Percentiles rank a stretch among this genome's conserved stretches.
Conservation (phyloP, 768 basidiomycete species). For the Leccinum rimulosum region DNA sequence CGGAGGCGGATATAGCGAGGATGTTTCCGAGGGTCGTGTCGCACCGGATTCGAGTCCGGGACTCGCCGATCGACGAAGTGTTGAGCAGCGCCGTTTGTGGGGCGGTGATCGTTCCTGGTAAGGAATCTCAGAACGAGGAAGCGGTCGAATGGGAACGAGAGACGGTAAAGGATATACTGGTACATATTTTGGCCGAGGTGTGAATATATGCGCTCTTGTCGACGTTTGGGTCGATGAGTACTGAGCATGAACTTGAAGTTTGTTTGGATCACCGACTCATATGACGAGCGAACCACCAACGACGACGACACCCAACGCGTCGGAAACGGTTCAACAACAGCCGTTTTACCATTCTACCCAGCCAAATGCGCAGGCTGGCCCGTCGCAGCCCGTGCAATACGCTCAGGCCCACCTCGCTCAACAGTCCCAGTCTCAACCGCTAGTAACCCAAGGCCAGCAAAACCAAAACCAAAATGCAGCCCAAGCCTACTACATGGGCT, state of each 20-base stretch:
- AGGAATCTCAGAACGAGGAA: conserved; percentile 17
- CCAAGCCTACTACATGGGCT: conserved; percentile 34
- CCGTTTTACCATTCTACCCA: conserved; percentile 16
- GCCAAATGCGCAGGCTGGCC: conserved; percentile 11
- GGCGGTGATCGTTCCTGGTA: conserved; percentile 35
- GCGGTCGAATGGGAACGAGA: conserved; percentile 37
- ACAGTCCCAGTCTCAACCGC: conserved; percentile 11
- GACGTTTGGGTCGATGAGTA: not conserved
- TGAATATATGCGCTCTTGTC: conserved; percentile 17
- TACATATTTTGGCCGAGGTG: conserved; percentile 54
- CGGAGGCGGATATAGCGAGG: conserved; percentile 72
- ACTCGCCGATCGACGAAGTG: conserved; percentile 69
- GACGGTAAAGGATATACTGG: conserved; percentile 67
- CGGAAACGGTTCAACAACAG: conserved; percentile 4
- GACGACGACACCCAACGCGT: conserved; percentile 28
- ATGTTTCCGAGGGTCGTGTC: conserved; percentile 72
- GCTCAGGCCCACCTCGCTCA: conserved; percentile 9
- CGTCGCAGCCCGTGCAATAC: conserved; percentile 20
- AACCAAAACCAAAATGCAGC: conserved; percentile 27
- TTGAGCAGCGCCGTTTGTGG: conserved; percentile 62
- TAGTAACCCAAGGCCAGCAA: conserved; percentile 23
- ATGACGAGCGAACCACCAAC: conserved; percentile 44
- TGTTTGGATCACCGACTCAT: conserved; percentile 7
- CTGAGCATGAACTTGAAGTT: not conserved
- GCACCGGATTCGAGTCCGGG: conserved; percentile 69